A percentile compares a stretch with the other conserved stretches of the same genome.
Conservation (phyloP, 495 filamentous ascomycete species). For the Pseudevernia furfuracea region DNA sequence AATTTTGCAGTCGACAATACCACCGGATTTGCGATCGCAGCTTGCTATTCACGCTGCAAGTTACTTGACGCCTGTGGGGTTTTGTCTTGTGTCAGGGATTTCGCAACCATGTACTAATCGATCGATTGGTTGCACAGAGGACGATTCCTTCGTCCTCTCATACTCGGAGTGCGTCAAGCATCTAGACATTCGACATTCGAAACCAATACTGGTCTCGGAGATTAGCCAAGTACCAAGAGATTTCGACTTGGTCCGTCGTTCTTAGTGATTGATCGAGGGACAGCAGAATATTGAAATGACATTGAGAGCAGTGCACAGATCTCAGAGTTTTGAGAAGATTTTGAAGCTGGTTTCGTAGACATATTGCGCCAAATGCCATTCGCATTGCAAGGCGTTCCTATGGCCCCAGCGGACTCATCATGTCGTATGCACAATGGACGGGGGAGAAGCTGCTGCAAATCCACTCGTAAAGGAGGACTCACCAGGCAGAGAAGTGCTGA, state of each 20-base stretch:
- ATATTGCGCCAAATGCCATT: constrained; percentile 29
- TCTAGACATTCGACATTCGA: not conserved
- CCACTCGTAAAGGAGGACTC: not conserved
- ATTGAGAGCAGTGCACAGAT: not conserved
- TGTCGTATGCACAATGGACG: constrained; percentile 4
- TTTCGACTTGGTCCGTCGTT: not conserved
- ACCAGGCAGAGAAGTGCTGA: not conserved
- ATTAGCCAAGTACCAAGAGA: not conserved
- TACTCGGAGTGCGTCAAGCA: not conserved
- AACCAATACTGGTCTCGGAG: not conserved
- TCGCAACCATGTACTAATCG: not conserved
- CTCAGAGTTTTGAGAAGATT: constrained; percentile 45
- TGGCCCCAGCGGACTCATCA: constrained; percentile 54
- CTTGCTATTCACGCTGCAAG: not conserved
- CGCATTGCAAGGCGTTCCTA: constrained; percentile 36
- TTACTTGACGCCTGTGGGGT: too few relatives aligned
- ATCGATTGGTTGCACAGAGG: not conserved
- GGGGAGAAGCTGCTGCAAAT: not conserved
- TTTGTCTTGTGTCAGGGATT: not conserved
- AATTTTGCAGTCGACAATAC: not conserved
- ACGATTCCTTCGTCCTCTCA: not conserved
- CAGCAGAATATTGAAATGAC: not conserved
- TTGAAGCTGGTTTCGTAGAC: constrained; percentile 46
- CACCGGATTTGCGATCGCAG: not conserved
- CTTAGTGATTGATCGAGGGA: not conserved